phyloP scores from a whole-genome alignment of 2,329 filamentous ascomycete species.

The Exophiala lecanii-corni region DNA sequence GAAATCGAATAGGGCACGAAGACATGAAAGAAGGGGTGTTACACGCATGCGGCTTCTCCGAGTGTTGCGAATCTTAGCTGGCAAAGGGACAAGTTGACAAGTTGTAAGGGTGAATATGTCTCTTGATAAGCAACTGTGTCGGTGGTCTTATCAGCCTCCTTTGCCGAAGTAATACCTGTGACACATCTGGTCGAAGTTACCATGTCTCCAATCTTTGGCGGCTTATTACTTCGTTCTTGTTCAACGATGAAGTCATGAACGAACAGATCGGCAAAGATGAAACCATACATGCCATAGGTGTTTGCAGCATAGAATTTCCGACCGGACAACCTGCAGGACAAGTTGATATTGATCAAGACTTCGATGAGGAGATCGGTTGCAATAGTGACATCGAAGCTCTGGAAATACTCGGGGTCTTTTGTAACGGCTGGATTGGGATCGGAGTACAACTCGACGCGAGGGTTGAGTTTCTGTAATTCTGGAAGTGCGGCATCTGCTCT shows the following conservation, averaged over 20 bases:
- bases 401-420: conserved; percentile 71
- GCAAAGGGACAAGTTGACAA: conserved; percentile 77
- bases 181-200: conserved; percentile 78
- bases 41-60: conserved; percentile 68
- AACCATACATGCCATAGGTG: conserved; percentile 87
- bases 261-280: conserved; percentile 89
- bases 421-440: conserved; percentile 63
- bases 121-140: conserved; percentile 92
- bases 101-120: conserved; percentile 77
- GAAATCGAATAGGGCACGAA: conserved; percentile 89
- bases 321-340: conserved; percentile 71
- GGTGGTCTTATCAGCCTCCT: conserved; percentile 64
- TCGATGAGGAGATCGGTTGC: conserved; percentile 79
- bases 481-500: conserved; percentile 74
- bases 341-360: conserved; percentile 75
- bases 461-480: conserved; percentile 82
- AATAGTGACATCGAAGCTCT: conserved; percentile 77
- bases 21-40: conserved; percentile 76
- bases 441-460: conserved; percentile 71
- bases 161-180: conserved; percentile 63
- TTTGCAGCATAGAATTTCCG: conserved; percentile 85
- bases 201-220: conserved; percentile 49
- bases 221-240: conserved; percentile 72
- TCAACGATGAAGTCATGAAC: conserved; percentile 86
- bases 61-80: conserved; percentile 64